Evolutionary conservation across 1,139 yeast genomes (phyloP).

Genomic region (Candida sanyaensis): DNA sequence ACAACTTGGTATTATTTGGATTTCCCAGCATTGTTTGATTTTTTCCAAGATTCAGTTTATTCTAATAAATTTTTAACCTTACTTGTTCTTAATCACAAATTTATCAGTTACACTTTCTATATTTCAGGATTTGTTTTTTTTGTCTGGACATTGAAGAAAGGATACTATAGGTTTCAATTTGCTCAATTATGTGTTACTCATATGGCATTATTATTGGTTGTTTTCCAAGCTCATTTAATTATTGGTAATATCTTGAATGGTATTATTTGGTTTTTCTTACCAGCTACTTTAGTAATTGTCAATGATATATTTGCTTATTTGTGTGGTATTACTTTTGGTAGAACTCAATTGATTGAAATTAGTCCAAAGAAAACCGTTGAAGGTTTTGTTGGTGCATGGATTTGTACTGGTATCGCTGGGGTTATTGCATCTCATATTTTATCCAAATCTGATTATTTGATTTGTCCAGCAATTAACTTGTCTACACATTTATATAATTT

Average conservation of each 20-base stretch:
- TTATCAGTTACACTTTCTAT: slow-evolving; percentile 81
- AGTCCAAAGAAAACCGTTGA: slow-evolving; percentile 98
- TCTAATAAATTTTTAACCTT: slow-evolving; percentile 43
- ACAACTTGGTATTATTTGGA: slow-evolving; percentile 87
- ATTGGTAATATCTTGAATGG: slow-evolving; percentile 90
- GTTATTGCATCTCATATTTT: slow-evolving; percentile 64
- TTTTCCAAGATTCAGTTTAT: slow-evolving; percentile 46
- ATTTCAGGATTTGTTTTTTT: slow-evolving; percentile 88
- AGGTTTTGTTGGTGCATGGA: slow-evolving; percentile 98
- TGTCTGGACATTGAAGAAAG: slow-evolving; percentile 87
- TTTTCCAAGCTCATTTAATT: slow-evolving; percentile 91
- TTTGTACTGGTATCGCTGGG: slow-evolving; percentile 82
- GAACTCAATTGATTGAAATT: slow-evolving; percentile 86
- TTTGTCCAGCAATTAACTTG: slow-evolving; percentile 81
- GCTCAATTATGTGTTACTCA: slow-evolving; percentile 93
- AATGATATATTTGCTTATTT: slow-evolving; percentile 96
- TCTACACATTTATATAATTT: slow-evolving; percentile 51
- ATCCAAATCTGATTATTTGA: slow-evolving; percentile 70
- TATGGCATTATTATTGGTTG: slow-evolving; percentile 88
- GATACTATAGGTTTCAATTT: slow-evolving; percentile 88
- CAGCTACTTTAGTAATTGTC: slow-evolving; percentile 87
- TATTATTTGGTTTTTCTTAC: slow-evolving; percentile 90
- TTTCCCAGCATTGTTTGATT: slow-evolving; percentile 78
- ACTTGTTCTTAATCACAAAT: slow-evolving; percentile 71
- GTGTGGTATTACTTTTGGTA: slow-evolving; percentile 96